These are phyloP conservation scores for Neurospora sublineolata DNA, from an alignment of 495 filamentous ascomycete genomes.

Conservation along the genomic window DNA sequence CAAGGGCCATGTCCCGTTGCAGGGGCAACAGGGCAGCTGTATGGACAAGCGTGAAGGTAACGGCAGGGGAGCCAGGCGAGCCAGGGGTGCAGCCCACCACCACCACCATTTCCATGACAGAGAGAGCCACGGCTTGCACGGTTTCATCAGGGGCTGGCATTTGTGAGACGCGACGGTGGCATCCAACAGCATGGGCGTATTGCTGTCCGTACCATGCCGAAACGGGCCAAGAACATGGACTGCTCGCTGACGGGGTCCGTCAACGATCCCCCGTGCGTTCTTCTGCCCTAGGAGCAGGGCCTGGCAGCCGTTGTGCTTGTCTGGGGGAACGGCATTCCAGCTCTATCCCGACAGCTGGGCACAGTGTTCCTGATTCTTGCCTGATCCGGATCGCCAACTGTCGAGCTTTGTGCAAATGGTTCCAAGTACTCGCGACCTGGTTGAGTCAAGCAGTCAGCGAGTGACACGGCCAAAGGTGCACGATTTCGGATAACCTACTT, in stretches of 20 bases:
- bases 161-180: constrained; percentile 10
- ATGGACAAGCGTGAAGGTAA: not conserved
- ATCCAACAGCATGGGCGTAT: constrained; percentile 1
- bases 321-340: not conserved
- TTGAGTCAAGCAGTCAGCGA: not conserved
- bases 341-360: not conserved
- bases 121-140: constrained; percentile 16
- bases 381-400: not conserved
- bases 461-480: not conserved
- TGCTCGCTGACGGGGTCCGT: not conserved
- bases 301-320: not conserved
- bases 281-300: not conserved
- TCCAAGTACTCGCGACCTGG: not conserved
- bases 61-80: not conserved
- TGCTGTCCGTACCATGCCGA: constrained; percentile 9
- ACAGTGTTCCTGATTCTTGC: not conserved
- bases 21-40: not conserved
- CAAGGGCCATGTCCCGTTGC: not conserved
- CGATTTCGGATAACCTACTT: not conserved
- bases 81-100: not conserved
- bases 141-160: constrained; percentile 19
- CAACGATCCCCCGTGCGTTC: not conserved
- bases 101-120: not conserved
- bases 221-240: constrained; percentile 4
- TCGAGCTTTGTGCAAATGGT: not conserved